phyloP scores from a whole-genome alignment of 106 monocot species.

The Dendrobium chrysotoxum region DNA sequence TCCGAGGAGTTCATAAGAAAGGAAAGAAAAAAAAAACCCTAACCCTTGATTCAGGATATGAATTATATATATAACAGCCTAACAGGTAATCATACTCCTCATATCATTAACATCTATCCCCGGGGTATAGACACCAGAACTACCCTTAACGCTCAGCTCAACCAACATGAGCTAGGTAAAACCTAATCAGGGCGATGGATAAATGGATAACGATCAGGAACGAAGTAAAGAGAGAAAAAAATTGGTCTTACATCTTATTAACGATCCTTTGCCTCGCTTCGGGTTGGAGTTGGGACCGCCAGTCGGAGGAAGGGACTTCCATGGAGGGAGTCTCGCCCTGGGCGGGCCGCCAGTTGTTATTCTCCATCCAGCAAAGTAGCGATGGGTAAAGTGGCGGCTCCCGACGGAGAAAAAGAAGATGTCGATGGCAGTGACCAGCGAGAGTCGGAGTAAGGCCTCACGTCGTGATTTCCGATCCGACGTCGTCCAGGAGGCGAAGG shows the following conservation, averaged over 20 bases:
- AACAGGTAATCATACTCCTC: not conserved
- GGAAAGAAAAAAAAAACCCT: not conserved
- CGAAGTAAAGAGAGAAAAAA: not conserved
- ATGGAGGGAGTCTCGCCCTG: conserved; percentile 17
- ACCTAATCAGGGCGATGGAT: too few species aligned
- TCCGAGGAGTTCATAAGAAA: too few species aligned
- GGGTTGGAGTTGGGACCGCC: conserved; percentile 46
- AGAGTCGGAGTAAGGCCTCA: too few species aligned
- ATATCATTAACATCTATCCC: not conserved
- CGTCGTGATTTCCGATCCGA: too few species aligned
- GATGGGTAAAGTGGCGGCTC: not conserved
- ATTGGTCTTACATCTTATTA: conserved; percentile 49
- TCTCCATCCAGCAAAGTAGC: not conserved
- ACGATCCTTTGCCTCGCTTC: conserved; percentile 48
- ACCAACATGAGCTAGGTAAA: too few species aligned
- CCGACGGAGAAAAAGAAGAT: too few species aligned
- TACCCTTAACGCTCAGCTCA: not conserved
- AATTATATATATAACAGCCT: not conserved
- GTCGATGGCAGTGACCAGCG: too few species aligned
- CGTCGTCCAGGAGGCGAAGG: too few species aligned
- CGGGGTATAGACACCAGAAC: not conserved
- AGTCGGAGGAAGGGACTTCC: conserved; percentile 23
- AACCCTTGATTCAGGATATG: not conserved
- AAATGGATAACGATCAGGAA: not conserved
- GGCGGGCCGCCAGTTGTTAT: conserved; percentile 21